A percentile compares a stretch with the other conserved stretches of the same genome.
These are phyloP conservation scores for Hypoxylon sp. DNA, from an alignment of 2,329 filamentous ascomycete species.

Conservation along the genomic window DNA sequence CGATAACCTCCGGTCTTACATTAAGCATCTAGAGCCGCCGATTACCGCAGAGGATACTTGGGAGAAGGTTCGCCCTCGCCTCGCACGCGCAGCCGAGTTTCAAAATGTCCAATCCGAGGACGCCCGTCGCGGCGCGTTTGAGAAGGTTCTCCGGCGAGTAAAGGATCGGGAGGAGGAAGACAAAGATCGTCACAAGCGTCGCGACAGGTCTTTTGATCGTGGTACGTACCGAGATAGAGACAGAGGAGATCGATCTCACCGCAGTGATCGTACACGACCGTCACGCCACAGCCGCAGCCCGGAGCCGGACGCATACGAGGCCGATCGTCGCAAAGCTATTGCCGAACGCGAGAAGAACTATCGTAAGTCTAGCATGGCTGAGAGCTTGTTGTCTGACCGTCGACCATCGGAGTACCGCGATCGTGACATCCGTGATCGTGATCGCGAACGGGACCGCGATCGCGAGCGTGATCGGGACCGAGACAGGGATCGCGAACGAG, in stretches of 20 bases:
- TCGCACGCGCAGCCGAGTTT: constrained; percentile 86
- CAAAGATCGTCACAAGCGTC: constrained; percentile 66
- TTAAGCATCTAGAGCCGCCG: constrained; percentile 91
- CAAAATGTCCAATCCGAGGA: constrained; percentile 84
- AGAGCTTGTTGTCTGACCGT: constrained; percentile 65
- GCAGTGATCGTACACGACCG: constrained; percentile 60
- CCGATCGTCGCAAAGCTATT: constrained; percentile 90
- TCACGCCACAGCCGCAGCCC: constrained; percentile 80
- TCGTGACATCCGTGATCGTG: constrained; percentile 52
- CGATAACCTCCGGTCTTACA: constrained; percentile 82
- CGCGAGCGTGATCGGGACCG: constrained; percentile 48
- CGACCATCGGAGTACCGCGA: constrained; percentile 55
- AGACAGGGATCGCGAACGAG: constrained; percentile 49
- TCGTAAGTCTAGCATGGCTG: constrained; percentile 77
- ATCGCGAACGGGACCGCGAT: constrained; percentile 48
- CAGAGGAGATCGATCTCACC: constrained; percentile 70
- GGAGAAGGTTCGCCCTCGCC: constrained; percentile 82
- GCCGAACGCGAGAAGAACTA: constrained; percentile 95
- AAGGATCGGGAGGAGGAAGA: constrained; percentile 92
- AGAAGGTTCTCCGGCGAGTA: constrained; percentile 89
- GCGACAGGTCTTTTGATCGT: constrained; percentile 64
- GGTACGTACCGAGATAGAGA: constrained; percentile 64
- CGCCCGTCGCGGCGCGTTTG: constrained; percentile 81
- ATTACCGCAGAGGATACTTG: constrained; percentile 81
- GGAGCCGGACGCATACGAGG: constrained; percentile 94